Evolutionary conservation across 208 protist species (phyloP), one percentile per base, ranked within the genome.

Genomic region (Blechomonas ayalai): DNA sequence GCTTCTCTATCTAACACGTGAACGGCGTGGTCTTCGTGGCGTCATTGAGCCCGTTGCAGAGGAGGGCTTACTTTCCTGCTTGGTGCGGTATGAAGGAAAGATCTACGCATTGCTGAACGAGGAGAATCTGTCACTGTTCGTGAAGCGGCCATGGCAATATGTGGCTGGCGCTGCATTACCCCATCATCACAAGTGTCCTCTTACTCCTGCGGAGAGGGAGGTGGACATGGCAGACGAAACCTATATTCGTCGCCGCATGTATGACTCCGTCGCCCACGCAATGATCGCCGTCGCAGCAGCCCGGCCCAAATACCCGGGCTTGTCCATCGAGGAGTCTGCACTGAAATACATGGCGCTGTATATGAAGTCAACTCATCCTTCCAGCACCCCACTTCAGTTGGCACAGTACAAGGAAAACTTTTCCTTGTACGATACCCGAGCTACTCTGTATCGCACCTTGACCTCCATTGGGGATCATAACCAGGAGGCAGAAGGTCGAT

Each of bases 341-440:
- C 60, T 93, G 15, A 90, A 91, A 60, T 94, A 71, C 55, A 68
- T 96, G 0, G 84, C 85, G 8, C 60, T 92, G n/a, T 77, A 91
- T 60, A 63, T 96, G 45, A 93, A 94, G 54, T 82, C 75, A 4
- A 73, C 88, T 57, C 80, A 82, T 34, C 57, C 67, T 35, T 58
- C 43, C 23, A 73, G 91, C 61, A 85, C 53, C 27, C 24, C 28
- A 24, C 75, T 91, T 38, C 75, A 89, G 44, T 52, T 53, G 8
- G 57, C 64, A 28, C 72, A 88, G 49, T 91, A 90, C 71, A 58
- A 49, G 24, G 37, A 50, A 0, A 84, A 81, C 37, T 79, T 80
- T 34, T 54, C 82, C 37, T 13, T 64, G 16, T 95, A 79, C 52
- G 44, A 43, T 2, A 65, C 69, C 38, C 80, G 80, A 13, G 59